A percentile compares a stretch with the other conserved stretches of the same genome.
phyloP scores from a whole-genome alignment of 73 alveolate species.

The Paramecium octaurelia region DNA sequence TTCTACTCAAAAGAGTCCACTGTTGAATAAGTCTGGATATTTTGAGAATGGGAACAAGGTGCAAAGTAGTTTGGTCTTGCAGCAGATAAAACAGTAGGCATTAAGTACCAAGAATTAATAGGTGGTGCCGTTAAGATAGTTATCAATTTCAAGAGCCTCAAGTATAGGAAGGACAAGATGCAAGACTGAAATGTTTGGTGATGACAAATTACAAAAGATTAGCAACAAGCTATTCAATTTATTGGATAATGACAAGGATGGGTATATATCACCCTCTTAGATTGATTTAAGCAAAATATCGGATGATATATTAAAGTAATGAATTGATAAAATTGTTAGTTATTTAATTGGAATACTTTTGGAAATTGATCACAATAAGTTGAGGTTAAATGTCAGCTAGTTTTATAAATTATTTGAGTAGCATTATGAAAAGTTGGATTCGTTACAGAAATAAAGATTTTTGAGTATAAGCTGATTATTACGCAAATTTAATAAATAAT shows the following conservation, averaged over 20 bases:
- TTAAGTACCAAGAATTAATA: neutral
- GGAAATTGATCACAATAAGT: neutral
- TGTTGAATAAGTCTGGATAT: neutral
- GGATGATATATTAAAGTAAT: neutral
- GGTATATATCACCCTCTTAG: neutral
- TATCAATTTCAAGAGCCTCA: neutral
- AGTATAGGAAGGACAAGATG: neutral
- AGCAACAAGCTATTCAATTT: neutral
- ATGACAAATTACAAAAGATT: neutral
- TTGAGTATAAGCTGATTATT: neutral
- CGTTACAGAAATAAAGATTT: neutral
- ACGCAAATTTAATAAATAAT: constrained; percentile 41
- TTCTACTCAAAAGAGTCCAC: neutral
- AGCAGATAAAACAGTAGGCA: neutral
- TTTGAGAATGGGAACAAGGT: neutral
- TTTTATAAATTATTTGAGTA: neutral
- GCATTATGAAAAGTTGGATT: neutral
- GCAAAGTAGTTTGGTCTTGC: neutral
- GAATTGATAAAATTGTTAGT: neutral
- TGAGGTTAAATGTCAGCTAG: neutral
- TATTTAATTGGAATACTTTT: neutral
- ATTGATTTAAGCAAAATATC: neutral
- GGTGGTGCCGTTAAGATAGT: neutral
- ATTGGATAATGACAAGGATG: neutral
- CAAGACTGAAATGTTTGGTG: neutral